These are phyloP conservation scores for Termitomyces sp. DNA, from an alignment of 768 basidiomycete genomes.

Conservation along the genomic window DNA sequence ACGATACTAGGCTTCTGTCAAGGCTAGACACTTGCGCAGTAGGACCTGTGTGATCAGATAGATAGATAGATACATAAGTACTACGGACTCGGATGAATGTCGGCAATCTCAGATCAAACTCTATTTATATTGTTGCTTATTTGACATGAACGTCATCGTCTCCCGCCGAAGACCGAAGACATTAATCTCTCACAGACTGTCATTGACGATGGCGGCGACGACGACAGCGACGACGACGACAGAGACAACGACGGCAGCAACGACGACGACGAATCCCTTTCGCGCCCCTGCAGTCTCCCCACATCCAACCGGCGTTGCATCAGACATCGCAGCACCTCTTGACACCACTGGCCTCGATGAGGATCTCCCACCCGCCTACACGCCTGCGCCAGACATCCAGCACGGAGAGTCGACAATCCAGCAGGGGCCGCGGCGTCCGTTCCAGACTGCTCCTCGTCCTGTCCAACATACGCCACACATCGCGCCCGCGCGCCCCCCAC, in stretches of 20 bases:
- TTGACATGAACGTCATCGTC: not conserved
- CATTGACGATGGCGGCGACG: not conserved
- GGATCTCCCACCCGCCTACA: conserved; percentile 70
- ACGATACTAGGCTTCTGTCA: too few species aligned
- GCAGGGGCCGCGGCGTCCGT: conserved; percentile 57
- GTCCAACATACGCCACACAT: conserved; percentile 5
- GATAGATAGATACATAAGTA: too few species aligned
- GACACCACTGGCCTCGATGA: conserved; percentile 27
- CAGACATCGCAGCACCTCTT: not conserved
- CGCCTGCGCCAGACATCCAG: conserved; percentile 41
- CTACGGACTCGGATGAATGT: too few species aligned
- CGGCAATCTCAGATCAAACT: too few species aligned
- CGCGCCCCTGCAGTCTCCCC: conserved; percentile 22
- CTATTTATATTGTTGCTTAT: not conserved
- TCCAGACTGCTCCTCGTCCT: conserved; percentile 30
- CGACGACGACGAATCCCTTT: conserved; percentile 25
- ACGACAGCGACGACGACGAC: not conserved
- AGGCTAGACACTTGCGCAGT: too few species aligned
- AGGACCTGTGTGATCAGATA: too few species aligned
- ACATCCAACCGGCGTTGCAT: conserved; percentile 19
- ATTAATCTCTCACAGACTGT: not conserved
- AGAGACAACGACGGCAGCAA: not conserved
- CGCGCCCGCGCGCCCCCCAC: not conserved
- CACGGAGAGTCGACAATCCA: conserved; percentile 61
- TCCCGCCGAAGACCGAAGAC: too few species aligned